These are phyloP conservation scores for Corinectria fuckeliana DNA, from an alignment of 2,329 filamentous ascomycete genomes.

Conservation along the genomic window DNA sequence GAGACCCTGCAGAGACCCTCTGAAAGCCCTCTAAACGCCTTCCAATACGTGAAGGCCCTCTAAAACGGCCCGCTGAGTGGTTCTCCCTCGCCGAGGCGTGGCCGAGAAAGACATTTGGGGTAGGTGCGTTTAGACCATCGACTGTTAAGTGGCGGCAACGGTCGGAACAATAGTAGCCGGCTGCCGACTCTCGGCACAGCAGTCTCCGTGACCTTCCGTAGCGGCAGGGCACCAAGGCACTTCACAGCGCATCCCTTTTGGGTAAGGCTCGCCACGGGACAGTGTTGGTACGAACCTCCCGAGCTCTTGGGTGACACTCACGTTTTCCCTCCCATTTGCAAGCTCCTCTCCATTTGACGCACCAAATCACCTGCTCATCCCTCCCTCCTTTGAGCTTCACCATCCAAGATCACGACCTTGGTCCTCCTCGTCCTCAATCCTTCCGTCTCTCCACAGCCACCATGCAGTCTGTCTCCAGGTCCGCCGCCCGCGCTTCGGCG, in stretches of 20 bases:
- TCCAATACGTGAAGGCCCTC: constrained; percentile 20
- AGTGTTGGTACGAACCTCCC: constrained; percentile 41
- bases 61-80: constrained; percentile 4
- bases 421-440: constrained; percentile 13
- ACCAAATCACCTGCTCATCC: constrained; percentile 19
- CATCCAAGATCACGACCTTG: constrained; percentile 5
- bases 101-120: background rate
- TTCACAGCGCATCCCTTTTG: constrained; percentile 28
- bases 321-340: constrained; percentile 32
- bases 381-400: constrained; percentile 15
- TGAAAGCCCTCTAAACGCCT: background rate
- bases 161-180: constrained; percentile 35
- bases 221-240: constrained; percentile 19
- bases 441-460: constrained; percentile 42
- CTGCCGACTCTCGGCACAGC: constrained; percentile 30
- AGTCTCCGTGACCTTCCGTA: constrained; percentile 40
- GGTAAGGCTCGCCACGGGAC: constrained; percentile 39
- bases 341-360: constrained; percentile 23
- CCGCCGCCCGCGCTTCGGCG: constrained; percentile 70
- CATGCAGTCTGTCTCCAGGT: constrained; percentile 87
- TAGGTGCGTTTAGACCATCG: background rate
- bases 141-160: constrained; percentile 17
- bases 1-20: background rate
- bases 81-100: constrained; percentile 16
- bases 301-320: constrained; percentile 36